A percentile compares a stretch with the other conserved stretches of the same genome.
These are phyloP conservation scores for Russula compacta DNA, from an alignment of 768 basidiomycete species.

Conservation along the genomic window DNA sequence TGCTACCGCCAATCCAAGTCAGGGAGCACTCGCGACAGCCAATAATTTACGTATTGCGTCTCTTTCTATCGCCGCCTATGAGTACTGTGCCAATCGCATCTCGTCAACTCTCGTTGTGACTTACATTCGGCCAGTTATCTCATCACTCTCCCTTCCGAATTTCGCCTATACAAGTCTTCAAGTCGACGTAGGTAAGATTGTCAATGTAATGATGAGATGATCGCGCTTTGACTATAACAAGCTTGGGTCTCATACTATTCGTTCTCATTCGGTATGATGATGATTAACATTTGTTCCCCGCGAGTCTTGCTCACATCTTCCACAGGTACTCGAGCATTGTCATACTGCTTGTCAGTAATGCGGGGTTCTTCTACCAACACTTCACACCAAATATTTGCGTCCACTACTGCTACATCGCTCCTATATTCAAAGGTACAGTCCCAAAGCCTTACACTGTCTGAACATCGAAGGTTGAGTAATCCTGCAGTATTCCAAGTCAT, in stretches of 20 bases:
- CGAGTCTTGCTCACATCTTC: background rate
- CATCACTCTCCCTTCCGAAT: constrained; percentile 16
- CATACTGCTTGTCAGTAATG: constrained; percentile 42
- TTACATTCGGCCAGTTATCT: constrained; percentile 10
- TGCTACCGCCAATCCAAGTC: background rate
- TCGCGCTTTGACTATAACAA: background rate
- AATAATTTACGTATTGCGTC: constrained; percentile 17
- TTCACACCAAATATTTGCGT: constrained; percentile 43
- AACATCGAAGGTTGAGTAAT: background rate
- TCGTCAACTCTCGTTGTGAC: background rate
- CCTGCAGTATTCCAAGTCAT: constrained; percentile 48
- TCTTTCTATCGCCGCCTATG: constrained; percentile 15
- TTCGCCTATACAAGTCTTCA: constrained; percentile 9
- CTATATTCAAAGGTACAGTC: constrained; percentile 51
- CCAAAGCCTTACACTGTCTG: background rate
- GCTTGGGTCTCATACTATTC: constrained; percentile 14
- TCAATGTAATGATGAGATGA: background rate
- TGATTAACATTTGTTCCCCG: background rate
- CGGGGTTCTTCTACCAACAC: constrained; percentile 45
- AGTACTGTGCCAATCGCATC: constrained; percentile 2
- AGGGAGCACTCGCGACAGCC: background rate
- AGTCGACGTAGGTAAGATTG: background rate
- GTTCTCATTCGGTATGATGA: constrained; percentile 15
- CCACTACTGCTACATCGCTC: constrained; percentile 42
- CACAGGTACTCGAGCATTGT: constrained; percentile 37